phyloP scores from a whole-genome alignment of 2,329 filamentous ascomycete species.

The Trichocomaceae sp. region DNA sequence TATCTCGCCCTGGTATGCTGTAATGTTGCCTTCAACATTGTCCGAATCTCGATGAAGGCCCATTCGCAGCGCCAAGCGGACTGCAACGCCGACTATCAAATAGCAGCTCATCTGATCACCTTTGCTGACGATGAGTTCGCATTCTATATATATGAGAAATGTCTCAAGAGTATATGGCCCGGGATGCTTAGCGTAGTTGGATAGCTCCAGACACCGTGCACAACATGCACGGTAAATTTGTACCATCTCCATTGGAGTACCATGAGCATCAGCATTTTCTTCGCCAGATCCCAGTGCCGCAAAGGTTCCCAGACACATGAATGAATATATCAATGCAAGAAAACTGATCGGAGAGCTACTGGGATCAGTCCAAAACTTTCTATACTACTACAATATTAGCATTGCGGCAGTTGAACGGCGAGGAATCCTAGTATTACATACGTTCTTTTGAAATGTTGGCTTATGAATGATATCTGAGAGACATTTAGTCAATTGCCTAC shows the following conservation, averaged over 20 bases:
- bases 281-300: not conserved
- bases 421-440: not conserved
- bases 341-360: not conserved
- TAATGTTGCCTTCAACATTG: slow-evolving; percentile 2
- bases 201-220: slow-evolving; percentile 6
- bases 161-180: slow-evolving; percentile 3
- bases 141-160: slow-evolving; percentile 7
- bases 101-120: slow-evolving; percentile 5
- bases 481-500: not conserved
- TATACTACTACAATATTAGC: not conserved
- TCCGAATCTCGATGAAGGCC: slow-evolving; percentile 6
- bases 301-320: slow-evolving; percentile 5
- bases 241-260: not conserved
- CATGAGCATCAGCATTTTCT: not conserved
- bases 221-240: not conserved
- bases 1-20: slow-evolving; percentile 3
- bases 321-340: slow-evolving; percentile 1
- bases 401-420: not conserved
- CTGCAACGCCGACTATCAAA: slow-evolving; percentile 6
- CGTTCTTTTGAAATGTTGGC: slow-evolving; percentile 5
- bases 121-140: slow-evolving; percentile 4
- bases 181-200: slow-evolving; percentile 1
- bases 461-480: slow-evolving; percentile 6
- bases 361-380: slow-evolving; percentile 1
- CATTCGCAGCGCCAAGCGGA: slow-evolving; percentile 4